A percentile compares a stretch with the other conserved stretches of the same genome.
Conservation (phyloP, 2,329 filamentous ascomycete species). For the Cyanodermella asteris region DNA sequence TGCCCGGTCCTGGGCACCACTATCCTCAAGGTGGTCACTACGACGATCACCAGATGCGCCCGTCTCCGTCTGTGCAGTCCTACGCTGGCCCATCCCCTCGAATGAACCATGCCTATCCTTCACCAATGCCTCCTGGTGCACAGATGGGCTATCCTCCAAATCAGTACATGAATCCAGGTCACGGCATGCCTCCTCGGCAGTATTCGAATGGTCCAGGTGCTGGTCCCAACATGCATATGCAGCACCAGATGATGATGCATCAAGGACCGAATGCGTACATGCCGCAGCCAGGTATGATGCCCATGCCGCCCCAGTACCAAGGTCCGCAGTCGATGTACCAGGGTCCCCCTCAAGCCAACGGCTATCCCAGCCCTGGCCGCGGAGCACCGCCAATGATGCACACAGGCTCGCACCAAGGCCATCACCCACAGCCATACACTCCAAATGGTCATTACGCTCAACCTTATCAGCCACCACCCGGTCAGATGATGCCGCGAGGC, state of each 20-base stretch:
- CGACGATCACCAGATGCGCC: conserved; percentile 67
- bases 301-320: conserved; percentile 42
- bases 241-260: conserved; percentile 52
- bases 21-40: conserved; percentile 43
- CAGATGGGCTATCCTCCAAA: too few relatives aligned
- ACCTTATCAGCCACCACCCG: too few relatives aligned
- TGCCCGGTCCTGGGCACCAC: conserved; percentile 61
- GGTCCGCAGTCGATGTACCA: conserved; percentile 43
- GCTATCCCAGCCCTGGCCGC: conserved; percentile 74
- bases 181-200: conserved; percentile 48
- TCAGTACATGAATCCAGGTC: too few relatives aligned
- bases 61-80: conserved; percentile 62
- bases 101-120: conserved; percentile 48
- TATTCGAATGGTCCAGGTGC: conserved; percentile 48
- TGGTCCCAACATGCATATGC: conserved; percentile 49
- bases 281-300: conserved; percentile 47
- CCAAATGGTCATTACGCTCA: conserved; percentile 55
- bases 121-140: conserved; percentile 43
- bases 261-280: conserved; percentile 50
- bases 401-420: conserved; percentile 81
- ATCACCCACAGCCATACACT: conserved; percentile 47
- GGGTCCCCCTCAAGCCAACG: conserved; percentile 35
- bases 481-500: too few relatives aligned
- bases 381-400: conserved; percentile 85
- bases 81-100: conserved; percentile 66